Percentiles rank a stretch among this genome's conserved stretches.
These are phyloP conservation scores for Ganoderma multipileum DNA, from an alignment of 1,284 basidiomycete genomes.

Conservation along the genomic window DNA sequence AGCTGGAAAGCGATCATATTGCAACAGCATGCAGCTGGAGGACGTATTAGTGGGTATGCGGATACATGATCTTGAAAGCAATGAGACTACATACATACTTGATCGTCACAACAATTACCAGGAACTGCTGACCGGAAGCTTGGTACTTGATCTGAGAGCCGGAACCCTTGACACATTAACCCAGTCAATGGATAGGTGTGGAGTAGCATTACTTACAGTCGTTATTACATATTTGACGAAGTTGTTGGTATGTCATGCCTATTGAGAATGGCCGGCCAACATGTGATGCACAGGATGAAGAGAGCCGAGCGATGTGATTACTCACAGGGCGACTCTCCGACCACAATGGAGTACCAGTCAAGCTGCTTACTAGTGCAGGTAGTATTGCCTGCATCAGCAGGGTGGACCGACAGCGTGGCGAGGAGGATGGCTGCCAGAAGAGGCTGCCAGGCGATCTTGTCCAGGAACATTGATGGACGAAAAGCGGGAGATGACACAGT, in stretches of 20 bases:
- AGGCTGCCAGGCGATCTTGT: background rate
- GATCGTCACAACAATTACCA: conserved; percentile 29
- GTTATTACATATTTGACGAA: conserved; percentile 23
- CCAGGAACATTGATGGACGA: background rate
- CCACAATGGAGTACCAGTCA: background rate
- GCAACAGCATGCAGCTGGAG: conserved; percentile 28
- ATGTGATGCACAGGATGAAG: background rate
- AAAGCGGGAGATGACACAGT: background rate
- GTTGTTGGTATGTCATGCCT: conserved; percentile 19
- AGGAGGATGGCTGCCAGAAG: background rate
- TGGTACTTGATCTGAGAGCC: conserved; percentile 25
- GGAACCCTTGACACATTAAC: background rate
- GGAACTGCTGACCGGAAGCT: conserved; percentile 18
- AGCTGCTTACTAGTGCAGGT: background rate
- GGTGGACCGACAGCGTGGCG: background rate
- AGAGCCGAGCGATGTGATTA: background rate
- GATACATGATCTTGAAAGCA: too few species aligned
- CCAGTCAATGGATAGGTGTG: background rate
- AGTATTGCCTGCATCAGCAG: background rate
- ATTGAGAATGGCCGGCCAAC: background rate
- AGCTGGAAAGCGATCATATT: conserved; percentile 29
- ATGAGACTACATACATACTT: conserved; percentile 22
- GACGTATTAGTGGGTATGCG: too few species aligned
- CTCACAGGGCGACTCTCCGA: background rate
- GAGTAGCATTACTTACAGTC: conserved; percentile 8